Conservation (phyloP, 306 rosid species). For the Cucumis cinereus region DNA sequence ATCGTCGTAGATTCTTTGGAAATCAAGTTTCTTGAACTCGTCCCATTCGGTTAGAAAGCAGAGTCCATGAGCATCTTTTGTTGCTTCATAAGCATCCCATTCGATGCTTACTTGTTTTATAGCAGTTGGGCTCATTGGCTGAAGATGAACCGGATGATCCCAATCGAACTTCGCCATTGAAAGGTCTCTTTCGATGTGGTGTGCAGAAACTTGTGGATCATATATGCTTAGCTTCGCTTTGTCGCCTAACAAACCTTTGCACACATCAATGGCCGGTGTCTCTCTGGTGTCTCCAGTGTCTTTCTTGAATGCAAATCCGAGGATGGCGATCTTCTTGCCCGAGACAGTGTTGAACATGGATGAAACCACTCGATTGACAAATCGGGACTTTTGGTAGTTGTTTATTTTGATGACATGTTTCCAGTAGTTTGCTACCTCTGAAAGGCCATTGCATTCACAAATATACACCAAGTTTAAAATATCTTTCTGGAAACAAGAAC, state of each 20-base stretch:
- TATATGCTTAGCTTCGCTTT: conserved; percentile 5
- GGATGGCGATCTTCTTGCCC: conserved; percentile 47
- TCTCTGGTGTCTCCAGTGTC: conserved; percentile 1
- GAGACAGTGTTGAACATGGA: conserved; percentile 88
- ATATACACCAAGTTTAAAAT: conserved; percentile 78
- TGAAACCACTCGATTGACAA: conserved; percentile 67
- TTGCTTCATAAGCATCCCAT: conserved; percentile 6
- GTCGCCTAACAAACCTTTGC: conserved; percentile 1
- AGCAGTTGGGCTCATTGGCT: conserved; percentile 1
- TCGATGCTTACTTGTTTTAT: not conserved
- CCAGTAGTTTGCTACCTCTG: conserved; percentile 89
- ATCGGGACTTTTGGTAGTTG: conserved; percentile 77
- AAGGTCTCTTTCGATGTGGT: conserved; percentile 5
- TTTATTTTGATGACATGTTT: conserved; percentile 86
- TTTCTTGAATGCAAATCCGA: conserved; percentile 7
- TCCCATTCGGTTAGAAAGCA: conserved; percentile 6
- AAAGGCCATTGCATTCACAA: conserved; percentile 91
- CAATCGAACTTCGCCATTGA: not conserved
- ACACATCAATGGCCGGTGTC: conserved; percentile 10
- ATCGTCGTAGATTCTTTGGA: not conserved
- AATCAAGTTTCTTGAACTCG: conserved; percentile 7
- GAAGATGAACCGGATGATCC: not conserved
- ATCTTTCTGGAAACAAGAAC: conserved; percentile 93
- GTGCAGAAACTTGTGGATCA: conserved; percentile 5
- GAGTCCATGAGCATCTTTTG: conserved; percentile 9